phyloP scores from a whole-genome alignment of 495 filamentous ascomycete species.

The Terfezia boudieri region DNA sequence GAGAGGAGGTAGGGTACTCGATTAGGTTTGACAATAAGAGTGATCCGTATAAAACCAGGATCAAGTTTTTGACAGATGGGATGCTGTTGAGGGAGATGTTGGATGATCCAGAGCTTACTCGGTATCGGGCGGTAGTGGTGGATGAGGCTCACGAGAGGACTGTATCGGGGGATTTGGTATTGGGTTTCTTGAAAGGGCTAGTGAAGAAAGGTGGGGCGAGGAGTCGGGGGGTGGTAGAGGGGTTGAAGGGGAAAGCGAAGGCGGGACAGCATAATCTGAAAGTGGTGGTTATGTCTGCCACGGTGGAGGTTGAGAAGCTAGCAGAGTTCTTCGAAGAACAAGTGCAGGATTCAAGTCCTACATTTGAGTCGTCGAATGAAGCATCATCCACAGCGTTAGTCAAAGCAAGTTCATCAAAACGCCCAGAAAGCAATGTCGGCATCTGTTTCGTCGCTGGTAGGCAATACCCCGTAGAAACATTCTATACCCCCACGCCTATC shows the following conservation, averaged over 20 bases:
- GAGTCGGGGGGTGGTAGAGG: slow-evolving; percentile 53
- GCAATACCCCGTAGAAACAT: slow-evolving; percentile 62
- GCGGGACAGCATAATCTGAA: slow-evolving; percentile 45
- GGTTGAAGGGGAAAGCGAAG: slow-evolving; percentile 9
- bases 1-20: slow-evolving; percentile 60
- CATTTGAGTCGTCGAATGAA: not conserved
- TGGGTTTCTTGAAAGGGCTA: slow-evolving; percentile 53
- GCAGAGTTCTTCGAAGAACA: slow-evolving; percentile 43
- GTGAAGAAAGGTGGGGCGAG: slow-evolving; percentile 11
- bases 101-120: slow-evolving; percentile 54
- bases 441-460: slow-evolving; percentile 51
- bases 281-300: slow-evolving; percentile 91
- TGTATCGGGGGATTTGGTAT: slow-evolving; percentile 77
- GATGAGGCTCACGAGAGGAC: slow-evolving; percentile 97
- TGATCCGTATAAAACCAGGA: slow-evolving; percentile 42
- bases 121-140: slow-evolving; percentile 77
- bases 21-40: slow-evolving; percentile 82
- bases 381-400: not conserved
- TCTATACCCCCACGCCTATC: slow-evolving; percentile 54
- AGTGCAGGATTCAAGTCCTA: not conserved
- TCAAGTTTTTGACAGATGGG: slow-evolving; percentile 93
- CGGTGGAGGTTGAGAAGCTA: slow-evolving; percentile 62
- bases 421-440: slow-evolving; percentile 26
- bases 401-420: slow-evolving; percentile 7
- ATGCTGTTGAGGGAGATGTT: slow-evolving; percentile 92